phyloP scores from a whole-genome alignment of 2,329 filamentous ascomycete species.

The Lasiodiplodia sp. region DNA sequence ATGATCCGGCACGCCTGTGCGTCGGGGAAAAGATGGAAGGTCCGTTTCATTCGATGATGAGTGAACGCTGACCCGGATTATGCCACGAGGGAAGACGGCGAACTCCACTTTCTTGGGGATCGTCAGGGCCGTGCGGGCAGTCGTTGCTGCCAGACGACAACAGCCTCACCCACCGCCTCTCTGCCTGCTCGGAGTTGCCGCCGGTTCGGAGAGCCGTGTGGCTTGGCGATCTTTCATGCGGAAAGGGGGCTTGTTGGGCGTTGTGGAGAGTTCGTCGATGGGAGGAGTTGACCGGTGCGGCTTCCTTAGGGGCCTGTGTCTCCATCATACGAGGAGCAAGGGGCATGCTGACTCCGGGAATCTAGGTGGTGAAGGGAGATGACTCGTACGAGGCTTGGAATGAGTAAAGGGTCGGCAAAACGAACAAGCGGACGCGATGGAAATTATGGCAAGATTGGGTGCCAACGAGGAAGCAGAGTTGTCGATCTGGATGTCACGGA shows the following conservation, averaged over 20 bases:
- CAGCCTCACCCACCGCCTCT: neutral
- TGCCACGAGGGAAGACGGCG: neutral
- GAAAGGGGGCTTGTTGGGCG: neutral
- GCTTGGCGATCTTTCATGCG: neutral
- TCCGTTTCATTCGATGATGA: neutral
- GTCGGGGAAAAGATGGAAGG: neutral
- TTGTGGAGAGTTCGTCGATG: too few species aligned
- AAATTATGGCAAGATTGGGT: constrained; percentile 1
- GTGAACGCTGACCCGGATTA: neutral
- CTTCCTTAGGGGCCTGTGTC: neutral
- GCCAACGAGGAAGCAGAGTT: neutral
- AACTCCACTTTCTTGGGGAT: neutral
- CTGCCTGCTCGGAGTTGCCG: neutral
- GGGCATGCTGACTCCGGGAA: neutral
- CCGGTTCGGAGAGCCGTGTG: neutral
- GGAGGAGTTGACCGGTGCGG: neutral
- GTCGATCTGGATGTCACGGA: constrained; percentile 1
- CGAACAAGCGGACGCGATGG: neutral
- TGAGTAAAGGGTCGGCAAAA: neutral
- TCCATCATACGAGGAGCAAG: neutral
- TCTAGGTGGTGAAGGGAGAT: neutral
- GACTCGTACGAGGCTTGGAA: neutral
- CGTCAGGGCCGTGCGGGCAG: constrained; percentile 4
- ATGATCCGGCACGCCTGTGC: neutral
- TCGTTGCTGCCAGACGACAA: neutral